Evolutionary conservation across 2,329 filamentous ascomycete genomes (phyloP).

Genomic region (Aspergillus hortae): DNA sequence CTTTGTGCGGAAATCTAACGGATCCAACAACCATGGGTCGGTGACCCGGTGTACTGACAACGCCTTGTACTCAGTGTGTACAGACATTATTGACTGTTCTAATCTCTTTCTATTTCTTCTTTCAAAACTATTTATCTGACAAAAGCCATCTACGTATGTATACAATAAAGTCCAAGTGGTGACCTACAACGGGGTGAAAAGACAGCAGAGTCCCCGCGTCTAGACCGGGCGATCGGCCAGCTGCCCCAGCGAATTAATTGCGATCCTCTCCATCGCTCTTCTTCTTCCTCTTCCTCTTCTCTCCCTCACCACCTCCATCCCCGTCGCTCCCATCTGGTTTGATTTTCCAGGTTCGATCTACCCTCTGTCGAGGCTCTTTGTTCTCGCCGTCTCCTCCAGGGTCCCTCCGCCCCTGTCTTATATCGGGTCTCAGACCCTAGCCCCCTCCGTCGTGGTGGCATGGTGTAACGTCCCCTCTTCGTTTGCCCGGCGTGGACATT

Average conservation of each 20-base stretch:
- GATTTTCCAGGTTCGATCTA: not conserved
- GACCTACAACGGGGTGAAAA: not conserved
- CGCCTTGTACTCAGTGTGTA: no score
- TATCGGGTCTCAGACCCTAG: not conserved
- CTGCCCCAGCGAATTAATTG: slow-evolving; percentile 14
- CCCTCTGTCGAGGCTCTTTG: not conserved
- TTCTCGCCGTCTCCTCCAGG: not conserved
- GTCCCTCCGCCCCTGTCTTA: not conserved
- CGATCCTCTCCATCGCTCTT: slow-evolving; percentile 13
- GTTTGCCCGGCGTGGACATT: not conserved
- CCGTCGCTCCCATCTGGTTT: not conserved
- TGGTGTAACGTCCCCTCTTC: not conserved
- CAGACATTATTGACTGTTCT: not conserved
- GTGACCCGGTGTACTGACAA: no score
- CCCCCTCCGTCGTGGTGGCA: not conserved
- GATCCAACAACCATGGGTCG: no score
- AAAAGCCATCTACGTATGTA: not conserved
- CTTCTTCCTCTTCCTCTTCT: slow-evolving; percentile 3
- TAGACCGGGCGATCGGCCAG: slow-evolving; percentile 29
- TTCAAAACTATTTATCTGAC: not conserved
- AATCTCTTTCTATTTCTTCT: not conserved
- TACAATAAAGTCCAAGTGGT: not conserved
- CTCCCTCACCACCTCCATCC: slow-evolving; percentile 1
- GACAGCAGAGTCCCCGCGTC: slow-evolving; percentile 17
- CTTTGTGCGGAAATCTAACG: not conserved